These are phyloP conservation scores for Picocystis sp. DNA, from an alignment of 163 green algal genomes.

Conservation along the genomic window DNA sequence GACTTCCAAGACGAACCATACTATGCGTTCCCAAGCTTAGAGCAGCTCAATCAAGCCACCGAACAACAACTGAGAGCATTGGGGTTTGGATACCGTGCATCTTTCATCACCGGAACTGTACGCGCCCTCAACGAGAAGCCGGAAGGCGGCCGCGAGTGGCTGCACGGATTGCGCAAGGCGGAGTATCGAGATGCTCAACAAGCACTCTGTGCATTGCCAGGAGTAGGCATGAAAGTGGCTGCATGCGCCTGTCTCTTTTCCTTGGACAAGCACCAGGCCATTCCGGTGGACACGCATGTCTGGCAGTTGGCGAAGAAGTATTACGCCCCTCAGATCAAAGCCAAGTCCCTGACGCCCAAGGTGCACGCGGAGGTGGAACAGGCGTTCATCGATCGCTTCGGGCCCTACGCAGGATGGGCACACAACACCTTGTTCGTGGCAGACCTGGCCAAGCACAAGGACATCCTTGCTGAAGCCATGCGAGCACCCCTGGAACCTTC, in stretches of 20 bases:
- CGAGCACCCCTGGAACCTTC: constrained; percentile 3
- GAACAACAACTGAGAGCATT: constrained; percentile 57
- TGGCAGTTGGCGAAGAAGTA: constrained; percentile 51
- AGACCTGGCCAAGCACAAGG: constrained; percentile 22
- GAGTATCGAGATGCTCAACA: constrained; percentile 39
- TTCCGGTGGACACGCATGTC: constrained; percentile 93
- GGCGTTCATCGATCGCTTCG: constrained; percentile 41
- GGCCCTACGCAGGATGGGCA: constrained; percentile 48
- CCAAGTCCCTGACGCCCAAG: constrained; percentile 46
- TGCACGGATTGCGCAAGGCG: constrained; percentile 40
- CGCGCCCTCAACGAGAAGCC: constrained; percentile 35
- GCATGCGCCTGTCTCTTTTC: constrained; percentile 80
- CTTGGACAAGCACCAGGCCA: constrained; percentile 66
- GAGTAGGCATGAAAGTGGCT: constrained; percentile 30
- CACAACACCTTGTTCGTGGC: constrained; percentile 54
- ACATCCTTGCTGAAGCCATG: constrained; percentile 12
- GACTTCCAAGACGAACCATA: constrained; percentile 17
- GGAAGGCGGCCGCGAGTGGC: constrained; percentile 49
- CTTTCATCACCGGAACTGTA: constrained; percentile 59
- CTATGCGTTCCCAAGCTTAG: constrained; percentile 66
- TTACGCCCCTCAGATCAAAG: constrained; percentile 51
- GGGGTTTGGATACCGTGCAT: constrained; percentile 75
- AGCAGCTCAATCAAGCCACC: constrained; percentile 51
- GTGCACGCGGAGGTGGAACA: constrained; percentile 29
- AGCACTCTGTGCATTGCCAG: constrained; percentile 44